These are phyloP conservation scores for Mortierella sp. DNA, from an alignment of 371 early-diverging fungal genomes.

Conservation along the genomic window DNA sequence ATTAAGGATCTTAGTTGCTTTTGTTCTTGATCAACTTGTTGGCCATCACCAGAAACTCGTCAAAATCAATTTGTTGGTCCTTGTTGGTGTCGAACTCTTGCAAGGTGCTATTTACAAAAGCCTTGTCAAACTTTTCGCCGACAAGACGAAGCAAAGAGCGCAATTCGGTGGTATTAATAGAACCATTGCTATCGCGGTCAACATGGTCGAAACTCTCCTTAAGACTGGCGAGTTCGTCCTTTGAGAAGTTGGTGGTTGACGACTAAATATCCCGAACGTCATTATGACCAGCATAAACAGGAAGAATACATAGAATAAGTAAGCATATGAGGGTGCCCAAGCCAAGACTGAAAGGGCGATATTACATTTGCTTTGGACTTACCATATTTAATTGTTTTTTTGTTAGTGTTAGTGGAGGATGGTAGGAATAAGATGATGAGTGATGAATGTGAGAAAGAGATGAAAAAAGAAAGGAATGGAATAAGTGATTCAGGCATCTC, in stretches of 20 bases:
- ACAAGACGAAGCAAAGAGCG: conserved; percentile 28
- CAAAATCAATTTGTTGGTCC: conserved; percentile 40
- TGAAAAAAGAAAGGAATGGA: background rate
- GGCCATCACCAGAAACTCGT: conserved; percentile 39
- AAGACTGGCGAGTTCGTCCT: conserved; percentile 28
- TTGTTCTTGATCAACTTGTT: conserved; percentile 37
- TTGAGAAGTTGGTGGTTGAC: conserved; percentile 12
- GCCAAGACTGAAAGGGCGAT: no score
- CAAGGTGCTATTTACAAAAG: conserved; percentile 13
- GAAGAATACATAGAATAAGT: no score
- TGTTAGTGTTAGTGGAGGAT: background rate
- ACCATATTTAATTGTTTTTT: background rate
- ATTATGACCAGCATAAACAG: no score
- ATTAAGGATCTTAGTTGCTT: background rate
- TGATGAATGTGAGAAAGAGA: background rate
- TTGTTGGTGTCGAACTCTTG: conserved; percentile 42
- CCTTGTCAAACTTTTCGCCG: conserved; percentile 20
- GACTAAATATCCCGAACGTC: background rate
- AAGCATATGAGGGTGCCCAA: no score
- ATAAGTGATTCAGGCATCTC: background rate
- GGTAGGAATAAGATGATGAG: background rate
- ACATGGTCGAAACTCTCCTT: conserved; percentile 69
- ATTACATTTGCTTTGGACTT: background rate
- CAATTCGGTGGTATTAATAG: conserved; percentile 67
- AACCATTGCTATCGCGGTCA: conserved; percentile 68